Evolutionary conservation across 345 rosid species (phyloP), one percentile per base, ranked within the genome.

Genomic region (Orychophragmus violaceus): DNA sequence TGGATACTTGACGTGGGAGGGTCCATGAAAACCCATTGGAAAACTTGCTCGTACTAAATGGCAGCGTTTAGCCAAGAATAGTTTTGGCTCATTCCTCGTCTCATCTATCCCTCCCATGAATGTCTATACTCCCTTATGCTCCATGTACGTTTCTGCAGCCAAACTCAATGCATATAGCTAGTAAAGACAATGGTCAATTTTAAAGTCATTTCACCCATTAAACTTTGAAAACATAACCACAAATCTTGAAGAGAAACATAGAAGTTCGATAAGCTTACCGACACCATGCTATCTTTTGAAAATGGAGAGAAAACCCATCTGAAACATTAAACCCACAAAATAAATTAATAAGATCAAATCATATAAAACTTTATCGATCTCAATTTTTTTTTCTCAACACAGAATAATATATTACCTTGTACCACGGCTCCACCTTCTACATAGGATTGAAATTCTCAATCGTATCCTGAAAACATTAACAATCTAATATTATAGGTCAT

Each of bases 241-340:
- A 27, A 21, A 27, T 23, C 36, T 25, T 23, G 13, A 5, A 27
- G 48, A 48, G 17, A n/a, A 46, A 19, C 45, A 8, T 3, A 0
- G 22, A 51, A 48, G 46, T 41, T 44, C 0, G 8, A 29, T 18
- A 11, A 45, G 72, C 92, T 82, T 74, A 90, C 99, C 68, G 64
- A 68, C 19, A 88, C 70, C 92, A 93, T 86, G 62, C 85, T 83
- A 54, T 93, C 97, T 76, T 82, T 87, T 0, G 84, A 62, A 50
- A 90, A 78, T 0, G 98, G 98, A 64, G 86, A 78, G 71, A 94
- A 94, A 2, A 82, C 76, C 99, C 99, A 94, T 76, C 99, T 90
- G 91, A 11, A 72, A 66, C 24, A 51, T 52, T 16, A 13, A 10
- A 32, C 27, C 27, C 45, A 57, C 27, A n/a, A n/a, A n/a, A n/a